Conservation (phyloP, 805 yeast species). For the Ogataea pignaliae region DNA sequence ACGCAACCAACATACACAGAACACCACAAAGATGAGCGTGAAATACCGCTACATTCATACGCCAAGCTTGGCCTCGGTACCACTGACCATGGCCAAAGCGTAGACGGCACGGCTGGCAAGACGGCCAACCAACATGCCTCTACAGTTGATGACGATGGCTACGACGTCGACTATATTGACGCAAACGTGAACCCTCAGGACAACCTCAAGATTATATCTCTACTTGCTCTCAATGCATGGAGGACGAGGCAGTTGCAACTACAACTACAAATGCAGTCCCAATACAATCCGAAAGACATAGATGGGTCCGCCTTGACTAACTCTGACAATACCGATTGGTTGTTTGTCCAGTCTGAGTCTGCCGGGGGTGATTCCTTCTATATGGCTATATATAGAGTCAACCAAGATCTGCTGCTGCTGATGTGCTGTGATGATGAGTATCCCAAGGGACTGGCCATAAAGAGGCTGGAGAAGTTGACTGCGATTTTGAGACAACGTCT, state of each 20-base stretch:
- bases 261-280: background rate
- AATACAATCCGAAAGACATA: background rate
- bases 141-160: slow-evolving; percentile 9
- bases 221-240: slow-evolving; percentile 27
- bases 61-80: background rate
- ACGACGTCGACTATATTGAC: slow-evolving; percentile 23
- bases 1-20: slow-evolving; percentile 7
- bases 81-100: background rate
- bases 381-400: slow-evolving; percentile 19
- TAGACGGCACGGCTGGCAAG: slow-evolving; percentile 1
- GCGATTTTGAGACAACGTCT: slow-evolving; percentile 5
- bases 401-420: slow-evolving; percentile 21
- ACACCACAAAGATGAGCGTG: background rate
- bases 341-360: slow-evolving; percentile 19
- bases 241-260: slow-evolving; percentile 7
- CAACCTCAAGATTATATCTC: slow-evolving; percentile 27
- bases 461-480: slow-evolving; percentile 19
- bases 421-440: slow-evolving; percentile 24
- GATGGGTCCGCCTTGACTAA: background rate
- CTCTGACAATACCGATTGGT: slow-evolving; percentile 17
- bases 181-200: slow-evolving; percentile 28
- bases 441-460: slow-evolving; percentile 28
- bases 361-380: slow-evolving; percentile 11
- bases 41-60: too few relatives aligned
- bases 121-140: background rate